These are phyloP conservation scores for Verbascum thapsus DNA, from an alignment of 257 asterid genomes.

Conservation along the genomic window DNA sequence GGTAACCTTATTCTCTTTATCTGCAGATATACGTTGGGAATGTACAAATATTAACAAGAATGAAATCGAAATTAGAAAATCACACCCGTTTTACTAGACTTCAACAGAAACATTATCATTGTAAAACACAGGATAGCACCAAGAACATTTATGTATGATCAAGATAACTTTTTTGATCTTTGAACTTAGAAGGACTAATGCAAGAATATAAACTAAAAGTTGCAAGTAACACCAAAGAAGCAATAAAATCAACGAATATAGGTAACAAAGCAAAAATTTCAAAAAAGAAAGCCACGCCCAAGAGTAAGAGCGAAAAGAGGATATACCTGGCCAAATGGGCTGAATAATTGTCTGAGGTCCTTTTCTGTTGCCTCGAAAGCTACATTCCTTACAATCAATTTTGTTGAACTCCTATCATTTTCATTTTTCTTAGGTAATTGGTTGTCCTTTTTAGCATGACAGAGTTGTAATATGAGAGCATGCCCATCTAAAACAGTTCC, in stretches of 20 bases:
- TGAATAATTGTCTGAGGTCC: conserved; percentile 81
- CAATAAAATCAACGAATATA: not conserved
- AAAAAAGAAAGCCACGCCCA: not conserved
- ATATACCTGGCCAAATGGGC: conserved; percentile 89
- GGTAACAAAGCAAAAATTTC: not conserved
- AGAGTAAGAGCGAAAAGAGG: conserved; percentile 2
- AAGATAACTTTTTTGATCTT: no score
- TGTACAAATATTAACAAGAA: not conserved
- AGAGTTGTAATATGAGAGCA: conserved; percentile 84
- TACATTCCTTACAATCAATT: conserved; percentile 85
- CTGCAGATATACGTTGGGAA: conserved; percentile 42
- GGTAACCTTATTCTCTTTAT: conserved; percentile 85
- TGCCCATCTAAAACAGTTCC: conserved; percentile 95
- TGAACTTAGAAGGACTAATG: not conserved
- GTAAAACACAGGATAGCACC: no score
- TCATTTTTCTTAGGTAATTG: conserved; percentile 43
- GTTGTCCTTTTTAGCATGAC: conserved; percentile 72
- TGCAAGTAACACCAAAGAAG: not conserved
- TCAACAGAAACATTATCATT: no score
- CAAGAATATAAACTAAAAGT: not conserved
- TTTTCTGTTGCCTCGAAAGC: conserved; percentile 97
- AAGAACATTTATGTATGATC: no score
- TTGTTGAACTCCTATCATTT: conserved; percentile 74
- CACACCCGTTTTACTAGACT: no score
- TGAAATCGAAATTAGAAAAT: not conserved